Percentiles rank a stretch among this genome's conserved stretches.
phyloP scores from a whole-genome alignment of 176 grass and related monocot genomes.

The Oryza coarctata region DNA sequence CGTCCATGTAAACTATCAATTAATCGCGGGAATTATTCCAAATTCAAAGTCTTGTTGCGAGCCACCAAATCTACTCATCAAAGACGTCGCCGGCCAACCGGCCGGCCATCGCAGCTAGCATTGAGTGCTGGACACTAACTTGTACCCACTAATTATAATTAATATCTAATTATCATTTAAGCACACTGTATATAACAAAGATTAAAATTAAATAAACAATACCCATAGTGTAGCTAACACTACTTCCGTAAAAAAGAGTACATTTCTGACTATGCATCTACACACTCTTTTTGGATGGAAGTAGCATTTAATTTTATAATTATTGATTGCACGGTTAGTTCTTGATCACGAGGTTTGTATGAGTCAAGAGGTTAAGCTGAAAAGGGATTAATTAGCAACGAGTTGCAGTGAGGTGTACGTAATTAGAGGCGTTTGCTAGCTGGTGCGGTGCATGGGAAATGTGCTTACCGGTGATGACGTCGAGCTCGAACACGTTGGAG shows the following conservation, averaged over 20 bases:
- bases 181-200: background rate
- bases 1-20: background rate
- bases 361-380: background rate
- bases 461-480: slow-evolving; percentile 82
- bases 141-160: background rate
- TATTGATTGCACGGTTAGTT: background rate
- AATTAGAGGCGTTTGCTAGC: slow-evolving; percentile 22
- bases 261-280: no score
- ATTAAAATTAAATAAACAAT: no score
- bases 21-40: background rate
- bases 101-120: slow-evolving; percentile 1
- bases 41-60: slow-evolving; percentile 15
- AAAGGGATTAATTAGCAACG: background rate
- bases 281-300: no score
- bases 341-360: background rate
- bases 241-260: no score
- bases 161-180: background rate
- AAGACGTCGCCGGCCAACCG: slow-evolving; percentile 24
- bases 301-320: background rate
- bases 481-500: slow-evolving; percentile 74
- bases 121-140: slow-evolving; percentile 19
- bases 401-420: slow-evolving; percentile 27
- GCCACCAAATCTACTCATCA: slow-evolving; percentile 19
- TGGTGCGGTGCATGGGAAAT: slow-evolving; percentile 16
- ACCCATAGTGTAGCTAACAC: no score